Conservation (phyloP, 495 filamentous ascomycete species). For the Penicillium ochrochloron region DNA sequence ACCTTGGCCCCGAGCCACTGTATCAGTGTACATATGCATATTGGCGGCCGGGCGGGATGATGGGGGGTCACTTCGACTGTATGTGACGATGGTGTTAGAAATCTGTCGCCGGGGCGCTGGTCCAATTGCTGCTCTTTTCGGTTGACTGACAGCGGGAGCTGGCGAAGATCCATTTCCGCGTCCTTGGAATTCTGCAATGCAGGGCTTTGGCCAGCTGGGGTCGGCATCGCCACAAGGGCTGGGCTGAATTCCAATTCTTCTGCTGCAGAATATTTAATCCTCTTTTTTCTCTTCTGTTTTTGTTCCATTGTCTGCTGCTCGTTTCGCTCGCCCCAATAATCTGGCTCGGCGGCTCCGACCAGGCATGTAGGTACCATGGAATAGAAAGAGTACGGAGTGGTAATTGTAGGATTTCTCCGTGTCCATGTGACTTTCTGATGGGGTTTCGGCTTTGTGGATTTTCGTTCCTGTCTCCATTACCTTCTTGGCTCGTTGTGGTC, state of each 20-base stretch:
- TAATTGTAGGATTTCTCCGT: neutral
- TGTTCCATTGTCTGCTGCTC: neutral
- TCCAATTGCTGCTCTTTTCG: constrained; percentile 21
- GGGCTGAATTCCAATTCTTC: constrained; percentile 13
- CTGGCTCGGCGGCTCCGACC: constrained; percentile 2
- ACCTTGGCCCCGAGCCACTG: constrained; percentile 25
- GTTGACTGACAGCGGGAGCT: constrained; percentile 32
- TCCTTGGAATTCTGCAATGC: constrained; percentile 27
- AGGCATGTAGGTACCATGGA: neutral
- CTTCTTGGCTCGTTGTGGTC: constrained; percentile 9
- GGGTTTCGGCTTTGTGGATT: neutral
- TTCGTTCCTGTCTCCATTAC: constrained; percentile 8
- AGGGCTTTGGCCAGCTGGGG: constrained; percentile 21
- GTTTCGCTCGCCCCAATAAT: neutral
- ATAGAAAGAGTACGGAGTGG: too few species aligned
- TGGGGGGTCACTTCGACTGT: constrained; percentile 12
- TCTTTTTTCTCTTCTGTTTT: neutral
- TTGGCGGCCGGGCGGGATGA: constrained; percentile 16
- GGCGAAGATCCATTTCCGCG: constrained; percentile 28
- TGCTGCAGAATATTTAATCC: neutral
- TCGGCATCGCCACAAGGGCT: constrained; percentile 21
- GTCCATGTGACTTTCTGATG: constrained; percentile 9
- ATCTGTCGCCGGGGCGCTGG: constrained; percentile 18
- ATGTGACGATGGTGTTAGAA: constrained; percentile 14
- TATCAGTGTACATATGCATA: constrained; percentile 15